Conservation (phyloP, 805 yeast genomes). For the Wickerhamiella bombiphila region DNA sequence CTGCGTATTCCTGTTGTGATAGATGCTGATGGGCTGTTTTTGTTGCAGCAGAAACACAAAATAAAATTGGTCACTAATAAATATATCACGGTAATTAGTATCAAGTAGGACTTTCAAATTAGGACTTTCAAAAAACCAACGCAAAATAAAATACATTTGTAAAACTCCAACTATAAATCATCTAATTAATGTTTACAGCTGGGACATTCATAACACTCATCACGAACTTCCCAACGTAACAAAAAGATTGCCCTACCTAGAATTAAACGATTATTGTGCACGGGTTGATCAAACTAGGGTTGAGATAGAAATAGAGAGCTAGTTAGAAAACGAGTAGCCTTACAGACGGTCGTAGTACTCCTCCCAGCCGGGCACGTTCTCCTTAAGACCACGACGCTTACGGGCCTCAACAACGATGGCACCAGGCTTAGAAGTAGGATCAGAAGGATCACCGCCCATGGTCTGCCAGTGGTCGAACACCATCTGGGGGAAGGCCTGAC, state of each 20-base stretch:
- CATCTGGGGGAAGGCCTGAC: slow-evolving; percentile 99
- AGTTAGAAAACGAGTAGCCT: slow-evolving; percentile 10
- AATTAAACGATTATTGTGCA: too few relatives aligned
- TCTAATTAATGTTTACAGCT: too few relatives aligned
- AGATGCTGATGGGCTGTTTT: slow-evolving; percentile 80
- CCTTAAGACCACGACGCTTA: slow-evolving; percentile 95
- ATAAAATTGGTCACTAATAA: background rate
- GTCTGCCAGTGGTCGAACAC: slow-evolving; percentile 98
- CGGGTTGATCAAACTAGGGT: too few relatives aligned
- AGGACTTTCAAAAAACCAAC: too few relatives aligned
- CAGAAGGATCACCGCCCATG: slow-evolving; percentile 84
- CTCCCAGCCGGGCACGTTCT: slow-evolving; percentile 96
- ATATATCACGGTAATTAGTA: background rate
- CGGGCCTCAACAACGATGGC: slow-evolving; percentile 53
- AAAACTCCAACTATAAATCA: too few relatives aligned
- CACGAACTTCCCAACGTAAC: too few relatives aligned
- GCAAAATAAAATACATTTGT: too few relatives aligned
- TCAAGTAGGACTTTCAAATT: too few relatives aligned
- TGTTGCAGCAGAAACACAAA: slow-evolving; percentile 35
- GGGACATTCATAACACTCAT: too few relatives aligned
- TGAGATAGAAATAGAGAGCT: background rate
- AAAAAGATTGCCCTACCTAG: too few relatives aligned
- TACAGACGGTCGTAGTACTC: slow-evolving; percentile 67
- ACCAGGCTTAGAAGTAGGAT: slow-evolving; percentile 64
- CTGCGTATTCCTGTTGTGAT: slow-evolving; percentile 56